These are phyloP conservation scores for Rhizopus stolonifer DNA, from an alignment of 371 early-diverging fungal genomes.

Conservation along the genomic window DNA sequence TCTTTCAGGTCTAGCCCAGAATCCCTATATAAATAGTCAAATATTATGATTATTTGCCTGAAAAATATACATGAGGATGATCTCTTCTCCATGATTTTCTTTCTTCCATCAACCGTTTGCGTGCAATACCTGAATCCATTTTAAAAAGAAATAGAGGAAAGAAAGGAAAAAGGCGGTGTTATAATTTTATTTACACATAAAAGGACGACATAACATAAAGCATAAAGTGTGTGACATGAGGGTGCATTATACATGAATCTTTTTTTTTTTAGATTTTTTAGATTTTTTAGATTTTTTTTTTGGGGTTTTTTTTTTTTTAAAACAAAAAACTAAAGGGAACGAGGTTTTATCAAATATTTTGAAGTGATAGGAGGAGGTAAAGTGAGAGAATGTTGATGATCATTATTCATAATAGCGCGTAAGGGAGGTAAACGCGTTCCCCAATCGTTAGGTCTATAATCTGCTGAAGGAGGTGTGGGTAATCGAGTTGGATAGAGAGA, in stretches of 20 bases:
- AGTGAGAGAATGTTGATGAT: background rate
- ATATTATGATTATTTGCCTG: background rate
- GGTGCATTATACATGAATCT: too few species aligned
- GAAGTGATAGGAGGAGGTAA: background rate
- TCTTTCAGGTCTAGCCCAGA: slow-evolving; percentile 87
- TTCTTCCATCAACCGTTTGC: slow-evolving; percentile 87
- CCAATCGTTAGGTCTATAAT: slow-evolving; percentile 4
- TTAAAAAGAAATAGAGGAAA: background rate
- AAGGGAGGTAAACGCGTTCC: slow-evolving; percentile 22
- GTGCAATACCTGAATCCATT: slow-evolving; percentile 74
- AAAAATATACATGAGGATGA: slow-evolving; percentile 77
- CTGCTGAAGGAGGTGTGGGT: slow-evolving; percentile 10
- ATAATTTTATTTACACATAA: too few species aligned
- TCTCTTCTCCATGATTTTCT: slow-evolving; percentile 98
- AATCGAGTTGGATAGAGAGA: background rate
- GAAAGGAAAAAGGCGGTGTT: too few species aligned
- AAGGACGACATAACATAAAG: too few species aligned
- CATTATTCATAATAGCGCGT: slow-evolving; percentile 24
- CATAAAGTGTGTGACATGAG: too few species aligned
- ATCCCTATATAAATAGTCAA: slow-evolving; percentile 55
- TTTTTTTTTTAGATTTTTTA: too few species aligned
- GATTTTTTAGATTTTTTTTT: too few species aligned
- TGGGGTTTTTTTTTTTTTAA: too few species aligned
- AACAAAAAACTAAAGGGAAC: too few species aligned
- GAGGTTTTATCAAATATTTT: too few species aligned